Percentiles rank a stretch among this genome's conserved stretches.
Evolutionary conservation across 108 stramenopile species (phyloP).

Genomic region (Nitzschia sp.): DNA sequence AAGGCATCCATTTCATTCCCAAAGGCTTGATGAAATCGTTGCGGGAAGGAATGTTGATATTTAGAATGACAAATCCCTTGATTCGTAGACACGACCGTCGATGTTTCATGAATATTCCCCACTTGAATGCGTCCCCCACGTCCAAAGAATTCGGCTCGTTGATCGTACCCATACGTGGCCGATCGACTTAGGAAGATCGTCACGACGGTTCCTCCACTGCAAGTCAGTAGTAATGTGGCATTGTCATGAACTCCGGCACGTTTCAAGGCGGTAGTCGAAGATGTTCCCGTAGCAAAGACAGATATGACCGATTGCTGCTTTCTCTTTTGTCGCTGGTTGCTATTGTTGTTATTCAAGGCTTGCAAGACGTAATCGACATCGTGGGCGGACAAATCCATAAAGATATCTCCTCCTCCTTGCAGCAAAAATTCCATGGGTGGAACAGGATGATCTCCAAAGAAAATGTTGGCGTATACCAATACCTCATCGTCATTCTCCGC

Average conservation of each 20-base stretch:
- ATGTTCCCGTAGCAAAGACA: slow-evolving; percentile 65
- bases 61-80: slow-evolving; percentile 43
- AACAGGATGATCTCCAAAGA: slow-evolving; percentile 75
- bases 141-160: slow-evolving; percentile 73
- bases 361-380: slow-evolving; percentile 74
- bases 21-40: slow-evolving; percentile 68
- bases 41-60: slow-evolving; percentile 62
- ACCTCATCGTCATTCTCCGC: slow-evolving; percentile 33
- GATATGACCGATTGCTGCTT: slow-evolving; percentile 28
- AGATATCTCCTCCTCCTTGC: slow-evolving; percentile 71
- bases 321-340: too few relatives aligned
- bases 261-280: slow-evolving; percentile 46
- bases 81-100: slow-evolving; percentile 36
- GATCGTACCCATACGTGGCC: slow-evolving; percentile 75
- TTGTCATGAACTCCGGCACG: slow-evolving; percentile 60
- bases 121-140: slow-evolving; percentile 43
- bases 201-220: slow-evolving; percentile 30
- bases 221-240: slow-evolving; percentile 62
- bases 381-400: slow-evolving; percentile 68
- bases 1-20: slow-evolving; percentile 65
- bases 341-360: slow-evolving; percentile 44
- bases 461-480: slow-evolving; percentile 48
- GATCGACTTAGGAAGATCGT: slow-evolving; percentile 48
- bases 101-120: slow-evolving; percentile 39
- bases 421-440: slow-evolving; percentile 64